These are phyloP conservation scores for Moricandia moricandioides DNA, from an alignment of 345 rosid genomes.

Conservation along the genomic window DNA sequence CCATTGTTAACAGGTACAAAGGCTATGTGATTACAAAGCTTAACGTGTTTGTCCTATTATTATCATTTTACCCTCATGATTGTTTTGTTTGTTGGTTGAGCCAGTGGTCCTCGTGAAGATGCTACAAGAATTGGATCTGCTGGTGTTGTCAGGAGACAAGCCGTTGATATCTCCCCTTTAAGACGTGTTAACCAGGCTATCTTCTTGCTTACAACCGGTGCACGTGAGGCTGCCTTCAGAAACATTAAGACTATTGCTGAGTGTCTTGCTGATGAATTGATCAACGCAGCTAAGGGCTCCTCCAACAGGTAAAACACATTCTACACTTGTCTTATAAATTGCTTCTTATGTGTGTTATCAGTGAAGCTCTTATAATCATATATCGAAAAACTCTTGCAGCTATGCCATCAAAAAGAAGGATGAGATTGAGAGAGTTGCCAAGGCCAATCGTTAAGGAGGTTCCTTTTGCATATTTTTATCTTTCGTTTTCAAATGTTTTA, in stretches of 20 bases:
- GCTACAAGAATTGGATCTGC: conserved; percentile 86
- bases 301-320: conserved; percentile 56
- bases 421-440: conserved; percentile 85
- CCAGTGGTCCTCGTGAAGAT: conserved; percentile 83
- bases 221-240: conserved; percentile 80
- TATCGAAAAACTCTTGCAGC: conserved; percentile 28
- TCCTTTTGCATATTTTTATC: neutral
- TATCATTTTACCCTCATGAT: conserved; percentile 1
- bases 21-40: neutral
- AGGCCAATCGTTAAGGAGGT: conserved; percentile 68
- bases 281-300: conserved; percentile 87
- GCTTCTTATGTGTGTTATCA: neutral
- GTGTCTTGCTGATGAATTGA: conserved; percentile 85
- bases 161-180: conserved; percentile 82
- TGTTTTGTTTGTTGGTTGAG: conserved; percentile 6
- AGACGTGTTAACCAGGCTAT: conserved; percentile 76
- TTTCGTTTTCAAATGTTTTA: conserved; percentile 20
- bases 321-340: neutral
- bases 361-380: neutral
- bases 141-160: conserved; percentile 89
- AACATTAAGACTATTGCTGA: conserved; percentile 84
- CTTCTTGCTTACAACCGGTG: conserved; percentile 74
- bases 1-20: conserved; percentile 67
- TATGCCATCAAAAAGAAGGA: conserved; percentile 88
- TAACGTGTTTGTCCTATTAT: neutral